Base-by-base conservation (phyloP, 1,139 yeast genomes). In the Geotrichum fermentans region DNA sequence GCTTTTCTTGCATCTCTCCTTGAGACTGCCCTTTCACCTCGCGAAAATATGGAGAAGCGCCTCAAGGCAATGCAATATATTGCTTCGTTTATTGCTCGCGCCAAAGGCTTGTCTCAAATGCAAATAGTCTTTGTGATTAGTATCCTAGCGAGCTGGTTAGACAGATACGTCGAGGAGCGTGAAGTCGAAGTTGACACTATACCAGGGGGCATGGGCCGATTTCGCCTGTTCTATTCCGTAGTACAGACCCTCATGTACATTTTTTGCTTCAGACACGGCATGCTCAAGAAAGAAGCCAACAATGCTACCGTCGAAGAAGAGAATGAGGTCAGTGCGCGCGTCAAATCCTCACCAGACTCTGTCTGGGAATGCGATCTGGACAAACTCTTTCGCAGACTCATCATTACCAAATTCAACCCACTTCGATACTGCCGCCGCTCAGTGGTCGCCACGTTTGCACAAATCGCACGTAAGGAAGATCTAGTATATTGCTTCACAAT, bases 401-500 rank as follows among this genome's bases (percentile, higher is more conserved):
- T 94, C 36, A 77, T 89, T 38, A 83, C 97, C 17, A 85, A 85
- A 61, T 89, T 92, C 71, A 94, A 92, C 64, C 98, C 98, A 2
- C 75, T 94, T 59, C 86, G 87, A 62, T 92, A 82, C 69, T 89
- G 97, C 66, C 92, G 90, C 62, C 94, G 88, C 60, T 88, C 95
- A 14, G 97, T 94, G 47, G 96, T 90, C 53, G 77, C 82, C 26
- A 92, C 90, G 73, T 92, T 92, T 72, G 97, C 98, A 13, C 84
- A 88, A 58, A 80, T 92, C 45, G 89, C 97, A 1, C 94, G 94
- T 56, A 83, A 82, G 60, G 85, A 89, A 57, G 88, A 88, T 61
- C 86, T 88, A 20, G 94, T 95, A 49, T 92, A 90, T 67, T 90
- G 97, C 66, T 90, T 86, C 67, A 84, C 96, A 26, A 87, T 90